Base-by-base conservation (phyloP, 1,284 basidiomycete species). In the Apiotrichum montevideense region DNA sequence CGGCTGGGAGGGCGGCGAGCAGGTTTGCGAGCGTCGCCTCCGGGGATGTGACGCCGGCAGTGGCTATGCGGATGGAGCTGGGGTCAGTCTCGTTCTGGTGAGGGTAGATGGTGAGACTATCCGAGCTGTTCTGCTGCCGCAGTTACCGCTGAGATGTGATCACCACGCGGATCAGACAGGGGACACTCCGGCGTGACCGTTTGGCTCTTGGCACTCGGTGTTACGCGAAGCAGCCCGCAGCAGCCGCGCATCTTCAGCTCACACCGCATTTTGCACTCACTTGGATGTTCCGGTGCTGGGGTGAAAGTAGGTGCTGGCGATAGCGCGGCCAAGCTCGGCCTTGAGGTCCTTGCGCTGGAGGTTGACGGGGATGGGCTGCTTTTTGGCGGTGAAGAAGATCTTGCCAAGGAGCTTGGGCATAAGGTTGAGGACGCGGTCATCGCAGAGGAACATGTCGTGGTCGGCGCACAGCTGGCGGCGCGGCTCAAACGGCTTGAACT, bases 291-390 rank as follows among this genome's bases (percentile, higher is more conserved):
- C 93, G 62, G 84, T 86, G 58, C 90, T 90, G 76, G 91, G 89
- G 72, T 92, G 86, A 85, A 93, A 90, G 75, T 94, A 96, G 0
- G 95, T 95, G 13, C 90, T 90, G 6, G 85, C 85, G 62, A 98
- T 86, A 10, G 94, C 94, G 42, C 85, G 83, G 70, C 95, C 92
- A 4, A 98, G 82, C 70, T 97, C 91, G 42, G 81, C 82, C 74
- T 95, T 94, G 58, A 98, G 80, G 73, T 93, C 87, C 70, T 92
- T 93, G 48, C 86, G 85, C 11, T 82, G 85, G 51, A 98, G 70
- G 66, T 85, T 86, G 42, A 98, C 93, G 2, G 95, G 90, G 50
- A 98, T 89, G 2, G 95, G 95, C 73, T 94, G 89, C 90, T 98
- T 98, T 78, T 97, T 97, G 1, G 91, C 89, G 29, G 90, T 83